Base-by-base conservation (phyloP, 2,329 filamentous ascomycete species). In the Talaromyces pinophilus region DNA sequence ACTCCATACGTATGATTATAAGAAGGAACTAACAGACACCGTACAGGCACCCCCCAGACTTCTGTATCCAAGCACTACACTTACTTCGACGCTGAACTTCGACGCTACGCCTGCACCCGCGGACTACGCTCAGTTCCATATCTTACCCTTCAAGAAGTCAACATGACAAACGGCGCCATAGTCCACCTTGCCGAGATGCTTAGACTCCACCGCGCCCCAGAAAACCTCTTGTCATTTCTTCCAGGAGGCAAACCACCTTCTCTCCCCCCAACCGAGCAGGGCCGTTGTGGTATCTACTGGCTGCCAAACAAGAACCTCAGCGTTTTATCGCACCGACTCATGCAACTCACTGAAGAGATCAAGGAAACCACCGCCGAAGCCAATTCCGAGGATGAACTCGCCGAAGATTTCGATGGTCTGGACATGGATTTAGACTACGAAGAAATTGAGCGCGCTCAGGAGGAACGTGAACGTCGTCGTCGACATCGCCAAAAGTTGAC, bases 81-180 rank as follows among this genome's bases (percentile, higher is more conserved):
- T 33, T n/a, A 42, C 33, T 44, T 35, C 38, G 44, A 60, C 44
- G 38, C 35, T 5, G 71, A 75, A 8, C 33, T 74, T 28, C 70
- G 71, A 60, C 67, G 65, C n/a, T 77, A 70, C 55, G 67, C 75
- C 3, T 76, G 74, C 57, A 75, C 75, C 17, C 70, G 76, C 13
- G 76, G 76, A 3, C 70, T 78, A 38, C 74, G 73, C 33, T 78
- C 76, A 2, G 70, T 78, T n/a, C 75, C 76, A n/a, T 76, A 74
- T 61, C 59, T 78, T 5, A 70, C 77, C 40, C 59, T 78, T 19
- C 71, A 72, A 1, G 68, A 74, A 28, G 68, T 71, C 8, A 67
- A 60, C 22, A 71, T 72, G 62, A 73, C 71, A 1, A 71, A 70
- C 48, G 72, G 67, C 55, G 69, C 70, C 15, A 70, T 72, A 1